A percentile compares a stretch with the other conserved stretches of the same genome.
Evolutionary conservation across 2,329 filamentous ascomycete genomes (phyloP).

Genomic region (Verticillium nonalfalfae): DNA sequence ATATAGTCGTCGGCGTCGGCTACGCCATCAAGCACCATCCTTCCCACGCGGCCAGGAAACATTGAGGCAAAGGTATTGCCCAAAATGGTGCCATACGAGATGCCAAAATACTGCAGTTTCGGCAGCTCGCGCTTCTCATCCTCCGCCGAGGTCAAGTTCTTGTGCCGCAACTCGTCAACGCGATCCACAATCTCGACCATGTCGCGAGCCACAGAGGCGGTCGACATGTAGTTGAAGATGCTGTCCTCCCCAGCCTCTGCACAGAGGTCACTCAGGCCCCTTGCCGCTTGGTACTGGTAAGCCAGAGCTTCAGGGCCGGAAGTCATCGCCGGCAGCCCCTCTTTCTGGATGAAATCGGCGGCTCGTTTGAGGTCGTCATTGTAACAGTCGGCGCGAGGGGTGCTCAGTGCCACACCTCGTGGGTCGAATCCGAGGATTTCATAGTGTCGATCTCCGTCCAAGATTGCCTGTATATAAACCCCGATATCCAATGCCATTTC

Average conservation of each 20-base stretch:
- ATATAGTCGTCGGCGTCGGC: constrained; percentile 28
- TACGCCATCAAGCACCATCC: constrained; percentile 17
- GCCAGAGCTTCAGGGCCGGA: constrained; percentile 1
- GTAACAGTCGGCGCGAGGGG: constrained; percentile 32
- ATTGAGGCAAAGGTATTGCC: constrained; percentile 14
- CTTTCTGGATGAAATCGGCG: constrained; percentile 20
- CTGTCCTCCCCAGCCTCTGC: constrained; percentile 13
- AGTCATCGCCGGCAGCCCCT: constrained; percentile 21
- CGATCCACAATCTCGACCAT: constrained; percentile 38
- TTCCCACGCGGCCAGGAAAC: constrained; percentile 14
- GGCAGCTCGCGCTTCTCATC: constrained; percentile 35
- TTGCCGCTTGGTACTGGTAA: constrained; percentile 5
- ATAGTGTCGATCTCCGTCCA: constrained; percentile 23
- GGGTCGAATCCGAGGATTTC: constrained; percentile 39
- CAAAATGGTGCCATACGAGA: constrained; percentile 29
- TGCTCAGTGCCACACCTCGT: constrained; percentile 29
- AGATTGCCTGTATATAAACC: constrained; percentile 5
- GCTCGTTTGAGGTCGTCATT: constrained; percentile 20
- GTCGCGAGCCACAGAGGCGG: constrained; percentile 31
- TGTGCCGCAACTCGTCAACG: constrained; percentile 23
- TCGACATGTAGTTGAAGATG: constrained; percentile 26
- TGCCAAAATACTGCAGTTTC: constrained; percentile 44
- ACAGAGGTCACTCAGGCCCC: constrained; percentile 23
- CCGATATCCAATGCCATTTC: constrained; percentile 19
- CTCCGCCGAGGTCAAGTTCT: not conserved